Conservation (phyloP, 371 early-diverging fungal species). For the Actinomortierella wolfii region DNA sequence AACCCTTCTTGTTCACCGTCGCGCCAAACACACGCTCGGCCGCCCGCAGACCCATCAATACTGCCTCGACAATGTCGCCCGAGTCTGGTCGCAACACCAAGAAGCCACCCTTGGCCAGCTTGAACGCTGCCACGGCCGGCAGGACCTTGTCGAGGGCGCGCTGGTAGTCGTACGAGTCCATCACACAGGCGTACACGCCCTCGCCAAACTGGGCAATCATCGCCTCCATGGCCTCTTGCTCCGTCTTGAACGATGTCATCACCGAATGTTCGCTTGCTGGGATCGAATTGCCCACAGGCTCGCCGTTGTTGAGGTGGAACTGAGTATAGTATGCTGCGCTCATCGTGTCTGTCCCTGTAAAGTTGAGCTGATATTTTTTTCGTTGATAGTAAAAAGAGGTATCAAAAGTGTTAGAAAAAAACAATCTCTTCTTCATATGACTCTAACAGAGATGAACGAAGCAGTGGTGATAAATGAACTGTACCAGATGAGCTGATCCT, state of each 20-base stretch:
- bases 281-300: slow-evolving; percentile 73
- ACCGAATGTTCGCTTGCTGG: slow-evolving; percentile 92
- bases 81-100: slow-evolving; percentile 84
- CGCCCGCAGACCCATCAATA: slow-evolving; percentile 72
- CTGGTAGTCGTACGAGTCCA: slow-evolving; percentile 78
- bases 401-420: too few relatives aligned
- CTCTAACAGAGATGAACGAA: too few relatives aligned
- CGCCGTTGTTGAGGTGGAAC: slow-evolving; percentile 69
- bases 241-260: slow-evolving; percentile 75
- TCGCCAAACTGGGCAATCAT: slow-evolving; percentile 69
- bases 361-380: slow-evolving; percentile 59
- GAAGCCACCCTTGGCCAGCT: slow-evolving; percentile 69
- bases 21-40: slow-evolving; percentile 75
- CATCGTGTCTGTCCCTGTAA: slow-evolving; percentile 80
- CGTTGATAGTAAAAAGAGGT: too few relatives aligned
- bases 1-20: slow-evolving; percentile 71
- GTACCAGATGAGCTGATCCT: slow-evolving; percentile 77
- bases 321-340: slow-evolving; percentile 79
- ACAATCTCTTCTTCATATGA: too few relatives aligned
- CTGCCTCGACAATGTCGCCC: slow-evolving; percentile 78
- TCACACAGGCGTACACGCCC: slow-evolving; percentile 80
- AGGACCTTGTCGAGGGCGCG: slow-evolving; percentile 70
- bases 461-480: slow-evolving; percentile 1
- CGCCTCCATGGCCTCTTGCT: slow-evolving; percentile 67
- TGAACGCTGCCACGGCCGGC: slow-evolving; percentile 61